A percentile compares a stretch with the other conserved stretches of the same genome.
phyloP scores from a whole-genome alignment of 129 eudicot genomes.

The Flaveria brownii region DNA sequence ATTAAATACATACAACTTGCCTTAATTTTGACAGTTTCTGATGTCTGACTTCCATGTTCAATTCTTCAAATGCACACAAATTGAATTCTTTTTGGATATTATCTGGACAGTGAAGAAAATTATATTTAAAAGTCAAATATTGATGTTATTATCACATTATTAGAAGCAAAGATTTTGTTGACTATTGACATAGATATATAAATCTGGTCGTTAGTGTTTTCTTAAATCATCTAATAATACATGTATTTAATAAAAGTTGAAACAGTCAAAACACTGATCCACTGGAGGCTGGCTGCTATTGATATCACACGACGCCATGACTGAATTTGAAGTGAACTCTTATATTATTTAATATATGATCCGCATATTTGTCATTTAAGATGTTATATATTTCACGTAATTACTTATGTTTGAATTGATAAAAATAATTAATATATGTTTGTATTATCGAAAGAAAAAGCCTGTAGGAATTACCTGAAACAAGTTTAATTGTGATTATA shows the following conservation, averaged over 20 bases:
- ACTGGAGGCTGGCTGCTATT: conserved; percentile 20
- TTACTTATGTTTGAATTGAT: neutral
- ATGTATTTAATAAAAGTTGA: too few species aligned
- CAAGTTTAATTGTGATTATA: too few species aligned
- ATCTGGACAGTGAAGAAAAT: conserved; percentile 4
- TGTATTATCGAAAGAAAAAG: neutral
- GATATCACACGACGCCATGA: conserved; percentile 15
- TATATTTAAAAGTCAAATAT: conserved; percentile 22
- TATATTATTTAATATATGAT: neutral
- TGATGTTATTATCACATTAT: conserved; percentile 25
- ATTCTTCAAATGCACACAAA: conserved; percentile 16
- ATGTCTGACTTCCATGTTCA: conserved; percentile 29
- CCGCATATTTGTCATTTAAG: neutral
- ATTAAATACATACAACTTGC: conserved; percentile 27
- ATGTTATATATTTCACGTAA: neutral
- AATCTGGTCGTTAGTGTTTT: neutral
- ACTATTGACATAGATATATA: conserved; percentile 22
- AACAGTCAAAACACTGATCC: conserved; percentile 1
- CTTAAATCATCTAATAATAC: neutral
- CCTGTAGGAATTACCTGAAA: too few species aligned
- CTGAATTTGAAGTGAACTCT: neutral
- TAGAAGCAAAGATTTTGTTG: conserved; percentile 27
- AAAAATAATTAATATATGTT: neutral
- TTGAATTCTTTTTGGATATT: conserved; percentile 38
- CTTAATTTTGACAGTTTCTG: conserved; percentile 22